A percentile compares a stretch with the other conserved stretches of the same genome.
These are phyloP conservation scores for Corylus americana DNA, from an alignment of 306 rosid genomes.

Conservation along the genomic window DNA sequence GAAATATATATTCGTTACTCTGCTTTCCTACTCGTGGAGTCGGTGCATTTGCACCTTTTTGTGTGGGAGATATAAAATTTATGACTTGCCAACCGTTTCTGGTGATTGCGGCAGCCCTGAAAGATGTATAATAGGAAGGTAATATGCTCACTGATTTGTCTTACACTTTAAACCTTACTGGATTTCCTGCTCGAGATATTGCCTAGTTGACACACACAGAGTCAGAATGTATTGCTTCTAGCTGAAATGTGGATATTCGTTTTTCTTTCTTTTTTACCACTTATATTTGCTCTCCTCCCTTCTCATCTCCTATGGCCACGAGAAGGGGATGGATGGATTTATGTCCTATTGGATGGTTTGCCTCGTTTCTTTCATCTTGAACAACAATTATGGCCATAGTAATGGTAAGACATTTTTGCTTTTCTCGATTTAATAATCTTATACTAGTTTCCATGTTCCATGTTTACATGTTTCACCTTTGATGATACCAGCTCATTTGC, in stretches of 20 bases:
- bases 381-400: not conserved
- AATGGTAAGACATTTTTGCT: not conserved
- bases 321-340: slow-evolving; percentile 36
- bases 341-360: slow-evolving; percentile 43
- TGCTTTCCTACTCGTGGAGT: slow-evolving; percentile 34
- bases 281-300: slow-evolving; percentile 19
- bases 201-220: slow-evolving; percentile 39
- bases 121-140: slow-evolving; percentile 61
- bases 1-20: slow-evolving; percentile 17
- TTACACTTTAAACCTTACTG: slow-evolving; percentile 47
- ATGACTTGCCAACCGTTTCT: slow-evolving; percentile 34
- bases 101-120: slow-evolving; percentile 42
- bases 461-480: too few species aligned
- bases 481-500: too few species aligned
- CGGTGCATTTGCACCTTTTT: slow-evolving; percentile 41
- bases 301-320: slow-evolving; percentile 25
- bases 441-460: not conserved
- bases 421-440: not conserved
- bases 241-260: slow-evolving; percentile 51
- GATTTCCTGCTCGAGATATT: slow-evolving; percentile 47
- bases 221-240: slow-evolving; percentile 50
- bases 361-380: not conserved
- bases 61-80: slow-evolving; percentile 42
- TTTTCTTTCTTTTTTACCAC: slow-evolving; percentile 25
- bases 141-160: slow-evolving; percentile 51